phyloP scores from a whole-genome alignment of 345 rosid species.

The Linum usitatissimum region DNA sequence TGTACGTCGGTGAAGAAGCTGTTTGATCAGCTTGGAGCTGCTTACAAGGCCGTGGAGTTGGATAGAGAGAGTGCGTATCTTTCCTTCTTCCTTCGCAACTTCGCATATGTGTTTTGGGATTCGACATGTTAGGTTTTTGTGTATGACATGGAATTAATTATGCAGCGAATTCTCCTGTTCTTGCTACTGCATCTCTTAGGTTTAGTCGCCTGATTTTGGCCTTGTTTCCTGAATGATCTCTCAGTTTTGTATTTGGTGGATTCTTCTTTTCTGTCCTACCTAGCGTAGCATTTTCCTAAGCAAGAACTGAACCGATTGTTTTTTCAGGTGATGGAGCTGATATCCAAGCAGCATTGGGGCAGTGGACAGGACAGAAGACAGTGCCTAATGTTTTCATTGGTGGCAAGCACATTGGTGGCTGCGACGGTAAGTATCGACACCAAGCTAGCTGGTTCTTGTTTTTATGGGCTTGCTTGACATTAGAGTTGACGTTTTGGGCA shows the following conservation, averaged over 20 bases:
- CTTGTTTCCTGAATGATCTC: no score
- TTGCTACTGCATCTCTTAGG: neutral
- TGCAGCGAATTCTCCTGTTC: neutral
- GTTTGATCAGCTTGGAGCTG: slow-evolving; percentile 40
- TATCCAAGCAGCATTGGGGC: slow-evolving; percentile 46
- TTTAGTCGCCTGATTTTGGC: no score
- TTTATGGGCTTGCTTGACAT: neutral
- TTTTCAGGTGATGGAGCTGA: slow-evolving; percentile 54
- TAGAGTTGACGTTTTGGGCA: slow-evolving; percentile 15
- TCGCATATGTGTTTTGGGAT: neutral
- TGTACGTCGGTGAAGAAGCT: slow-evolving; percentile 58
- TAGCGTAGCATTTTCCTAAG: no score
- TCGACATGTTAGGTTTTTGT: neutral
- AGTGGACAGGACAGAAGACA: slow-evolving; percentile 60
- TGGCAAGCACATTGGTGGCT: slow-evolving; percentile 80
- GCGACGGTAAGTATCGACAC: slow-evolving; percentile 34
- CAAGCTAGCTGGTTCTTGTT: neutral
- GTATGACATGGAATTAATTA: no score
- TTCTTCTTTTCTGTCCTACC: no score
- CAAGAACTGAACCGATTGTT: neutral
- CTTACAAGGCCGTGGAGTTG: slow-evolving; percentile 44
- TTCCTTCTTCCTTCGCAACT: no score
- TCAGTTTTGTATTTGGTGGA: no score
- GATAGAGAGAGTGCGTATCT: slow-evolving; percentile 43
- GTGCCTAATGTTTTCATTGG: slow-evolving; percentile 74